These are phyloP conservation scores for Mycocentrospora acerina DNA, from an alignment of 2,329 filamentous ascomycete species.

Conservation along the genomic window DNA sequence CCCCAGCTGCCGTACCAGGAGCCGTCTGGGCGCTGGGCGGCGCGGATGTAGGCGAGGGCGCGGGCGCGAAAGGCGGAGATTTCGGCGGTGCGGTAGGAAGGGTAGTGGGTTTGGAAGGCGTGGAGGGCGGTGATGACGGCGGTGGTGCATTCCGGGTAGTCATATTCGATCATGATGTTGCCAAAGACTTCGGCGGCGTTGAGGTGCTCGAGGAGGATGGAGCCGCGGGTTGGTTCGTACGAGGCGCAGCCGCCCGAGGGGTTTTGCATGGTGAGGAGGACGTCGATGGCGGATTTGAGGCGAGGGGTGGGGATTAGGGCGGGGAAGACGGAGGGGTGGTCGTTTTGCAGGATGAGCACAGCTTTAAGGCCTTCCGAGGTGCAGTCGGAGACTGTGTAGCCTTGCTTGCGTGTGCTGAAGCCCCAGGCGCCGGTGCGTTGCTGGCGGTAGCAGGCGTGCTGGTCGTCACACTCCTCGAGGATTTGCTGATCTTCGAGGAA, in stretches of 20 bases:
- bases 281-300: conserved; percentile 85
- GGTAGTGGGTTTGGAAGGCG: conserved; percentile 78
- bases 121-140: conserved; percentile 86
- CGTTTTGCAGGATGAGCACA: conserved; percentile 79
- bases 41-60: conserved; percentile 81
- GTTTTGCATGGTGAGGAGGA: conserved; percentile 90
- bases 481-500: conserved; percentile 94
- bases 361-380: conserved; percentile 88
- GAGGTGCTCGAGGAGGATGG: conserved; percentile 75
- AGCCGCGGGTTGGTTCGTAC: conserved; percentile 82
- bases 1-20: conserved; percentile 98
- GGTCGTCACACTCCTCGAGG: conserved; percentile 74
- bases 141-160: conserved; percentile 97
- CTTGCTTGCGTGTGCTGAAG: conserved; percentile 89
- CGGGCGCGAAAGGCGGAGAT: conserved; percentile 71
- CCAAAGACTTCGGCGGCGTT: conserved; percentile 98
- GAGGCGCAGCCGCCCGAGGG: conserved; percentile 81
- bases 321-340: conserved; percentile 73
- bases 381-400: conserved; percentile 94
- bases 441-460: conserved; percentile 83
- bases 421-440: conserved; percentile 92
- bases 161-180: conserved; percentile 97
- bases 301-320: conserved; percentile 72
- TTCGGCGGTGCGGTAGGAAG: conserved; percentile 74
- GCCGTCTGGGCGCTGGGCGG: conserved; percentile 76